Conservation (phyloP, 2,329 filamentous ascomycete species). For the Sclerotiophoma versabilis region DNA sequence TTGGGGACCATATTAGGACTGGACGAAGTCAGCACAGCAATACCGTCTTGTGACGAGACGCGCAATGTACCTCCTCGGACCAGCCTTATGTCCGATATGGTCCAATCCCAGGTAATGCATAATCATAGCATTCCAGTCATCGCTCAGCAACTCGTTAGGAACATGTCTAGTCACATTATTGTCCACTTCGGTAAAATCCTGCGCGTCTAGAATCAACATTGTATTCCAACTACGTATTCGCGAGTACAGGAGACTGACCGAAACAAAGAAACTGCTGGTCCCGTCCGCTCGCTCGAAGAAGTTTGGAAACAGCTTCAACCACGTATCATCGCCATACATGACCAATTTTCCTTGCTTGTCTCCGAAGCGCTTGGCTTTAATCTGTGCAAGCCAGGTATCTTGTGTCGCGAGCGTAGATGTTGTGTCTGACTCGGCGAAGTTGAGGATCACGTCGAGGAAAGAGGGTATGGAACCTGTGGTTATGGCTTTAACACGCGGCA, state of each 20-base stretch:
- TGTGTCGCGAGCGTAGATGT: slow-evolving; percentile 85
- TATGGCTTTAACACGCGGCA: slow-evolving; percentile 96
- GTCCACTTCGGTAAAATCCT: slow-evolving; percentile 98
- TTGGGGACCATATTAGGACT: slow-evolving; percentile 93
- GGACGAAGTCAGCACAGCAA: slow-evolving; percentile 14
- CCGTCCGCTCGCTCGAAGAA: slow-evolving; percentile 89
- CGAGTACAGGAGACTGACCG: slow-evolving; percentile 65
- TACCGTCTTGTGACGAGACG: slow-evolving; percentile 20
- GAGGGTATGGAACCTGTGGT: slow-evolving; percentile 98
- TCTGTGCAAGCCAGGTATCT: slow-evolving; percentile 95
- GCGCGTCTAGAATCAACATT: slow-evolving; percentile 36
- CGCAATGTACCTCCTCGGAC: slow-evolving; percentile 72
- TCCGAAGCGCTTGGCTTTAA: slow-evolving; percentile 68
- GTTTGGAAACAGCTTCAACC: slow-evolving; percentile 93
- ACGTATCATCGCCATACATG: slow-evolving; percentile 98
- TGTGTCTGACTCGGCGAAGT: slow-evolving; percentile 93
- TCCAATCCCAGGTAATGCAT: slow-evolving; percentile 95
- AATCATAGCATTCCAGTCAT: slow-evolving; percentile 92
- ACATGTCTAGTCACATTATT: slow-evolving; percentile 96
- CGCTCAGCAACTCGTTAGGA: slow-evolving; percentile 72
- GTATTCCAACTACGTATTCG: slow-evolving; percentile 44
- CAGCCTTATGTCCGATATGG: slow-evolving; percentile 96
- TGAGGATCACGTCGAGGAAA: slow-evolving; percentile 95
- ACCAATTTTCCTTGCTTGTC: slow-evolving; percentile 68
- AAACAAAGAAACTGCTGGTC: slow-evolving; percentile 97